Base-by-base conservation (phyloP, 345 rosid genomes). In the Hibiscus mutabilis region DNA sequence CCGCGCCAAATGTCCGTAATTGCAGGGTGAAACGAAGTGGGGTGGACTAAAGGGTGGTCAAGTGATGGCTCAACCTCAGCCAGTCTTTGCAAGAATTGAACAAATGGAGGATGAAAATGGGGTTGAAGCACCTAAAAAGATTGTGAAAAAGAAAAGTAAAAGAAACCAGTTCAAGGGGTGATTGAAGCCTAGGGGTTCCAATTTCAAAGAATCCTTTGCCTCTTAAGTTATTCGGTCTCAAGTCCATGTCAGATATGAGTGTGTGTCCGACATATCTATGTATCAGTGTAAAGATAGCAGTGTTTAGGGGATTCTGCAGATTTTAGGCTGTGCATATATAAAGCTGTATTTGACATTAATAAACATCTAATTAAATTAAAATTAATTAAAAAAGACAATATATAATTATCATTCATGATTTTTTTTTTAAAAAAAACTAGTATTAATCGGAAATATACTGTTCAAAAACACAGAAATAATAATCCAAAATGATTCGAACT, bases 41-140 rank as follows among this genome's bases (percentile, higher is more conserved):
- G 98, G 97, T 63, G 95, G 91, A 67, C 82, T 94, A 56, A 94
- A 86, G 77, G 86, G 88, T 0, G 96, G 91, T 49, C 88, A 84
- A 86, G 89, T 89, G 27, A 88, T 91, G 98, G 91, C 90, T 63
- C 88, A 87, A 75, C 90, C 97, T 4, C 83, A 81, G 66, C 97
- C 98, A 0, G 84, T 94, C 31, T 94, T 89, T 75, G 90, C 84
- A 21, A 87, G 95, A 76, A 89, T 94, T 58, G 97, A 91, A 70
- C 78, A 49, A 66, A 79, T 59, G 16, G 84, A 77, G 61, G 60
- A 53, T 9, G 86, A 81, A 71, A 80, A 67, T 60, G 81, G 65
- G 33, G 60, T 35, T 31, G 77, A 73, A 72, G 63, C 76, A 31
- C 47, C 68, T 21, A 80, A 84, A 75, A 80, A 75, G 77, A 71